Conservation (phyloP, 495 filamentous ascomycete genomes). For the Penicillium mononematosum region DNA sequence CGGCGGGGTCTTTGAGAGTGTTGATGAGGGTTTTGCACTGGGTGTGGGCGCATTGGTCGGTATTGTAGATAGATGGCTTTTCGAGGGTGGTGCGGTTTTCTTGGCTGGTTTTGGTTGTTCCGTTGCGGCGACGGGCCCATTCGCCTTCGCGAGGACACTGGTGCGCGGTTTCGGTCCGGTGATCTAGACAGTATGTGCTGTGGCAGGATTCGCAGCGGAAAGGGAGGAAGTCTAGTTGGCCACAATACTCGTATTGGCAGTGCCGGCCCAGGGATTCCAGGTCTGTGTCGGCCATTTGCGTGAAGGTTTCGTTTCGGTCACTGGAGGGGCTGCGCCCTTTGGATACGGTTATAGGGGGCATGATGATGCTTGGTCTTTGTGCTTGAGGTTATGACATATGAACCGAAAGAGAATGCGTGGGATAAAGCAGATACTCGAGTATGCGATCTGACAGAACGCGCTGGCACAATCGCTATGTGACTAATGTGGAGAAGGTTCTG, state of each 20-base stretch:
- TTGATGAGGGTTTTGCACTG: slow-evolving; percentile 84
- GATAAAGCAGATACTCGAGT: slow-evolving; percentile 6
- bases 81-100: slow-evolving; percentile 28
- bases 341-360: slow-evolving; percentile 36
- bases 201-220: slow-evolving; percentile 89
- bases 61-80: slow-evolving; percentile 58
- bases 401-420: not conserved
- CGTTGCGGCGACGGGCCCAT: slow-evolving; percentile 71
- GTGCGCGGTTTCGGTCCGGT: slow-evolving; percentile 85
- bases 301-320: slow-evolving; percentile 40
- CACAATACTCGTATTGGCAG: slow-evolving; percentile 88
- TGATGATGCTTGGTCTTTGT: slow-evolving; percentile 11
- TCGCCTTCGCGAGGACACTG: slow-evolving; percentile 77
- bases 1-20: slow-evolving; percentile 71
- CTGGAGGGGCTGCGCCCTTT: slow-evolving; percentile 18
- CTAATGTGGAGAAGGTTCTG: slow-evolving; percentile 40
- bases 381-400: not conserved
- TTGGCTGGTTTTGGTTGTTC: slow-evolving; percentile 19
- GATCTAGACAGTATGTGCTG: slow-evolving; percentile 88
- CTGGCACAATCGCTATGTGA: slow-evolving; percentile 30
- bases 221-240: slow-evolving; percentile 93
- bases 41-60: slow-evolving; percentile 70
- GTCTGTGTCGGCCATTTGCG: slow-evolving; percentile 62
- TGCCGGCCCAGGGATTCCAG: slow-evolving; percentile 82
- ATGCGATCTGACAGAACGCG: slow-evolving; percentile 28